Evolutionary conservation across 202 grass and related monocot genomes (phyloP).

Genomic region (Elaeis oleifera): DNA sequence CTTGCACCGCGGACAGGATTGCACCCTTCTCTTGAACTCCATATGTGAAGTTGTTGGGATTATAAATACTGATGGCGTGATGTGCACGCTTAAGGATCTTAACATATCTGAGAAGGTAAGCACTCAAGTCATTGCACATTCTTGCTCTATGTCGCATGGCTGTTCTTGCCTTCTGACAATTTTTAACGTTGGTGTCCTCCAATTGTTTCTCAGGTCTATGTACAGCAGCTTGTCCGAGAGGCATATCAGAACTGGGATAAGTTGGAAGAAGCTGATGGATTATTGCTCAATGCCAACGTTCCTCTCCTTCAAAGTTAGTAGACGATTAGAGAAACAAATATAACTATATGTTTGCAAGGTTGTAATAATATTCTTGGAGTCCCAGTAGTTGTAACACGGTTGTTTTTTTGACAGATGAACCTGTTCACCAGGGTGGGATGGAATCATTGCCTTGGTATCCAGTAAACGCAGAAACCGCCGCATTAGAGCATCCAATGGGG

Average conservation of each 20-base stretch:
- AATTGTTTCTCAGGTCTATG: constrained; percentile 1
- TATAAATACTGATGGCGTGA: background rate
- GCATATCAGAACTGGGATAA: constrained; percentile 14
- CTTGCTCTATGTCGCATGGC: background rate
- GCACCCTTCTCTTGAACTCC: constrained; percentile 2
- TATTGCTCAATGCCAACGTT: background rate
- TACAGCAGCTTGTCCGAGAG: background rate
- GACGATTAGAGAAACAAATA: too few species aligned
- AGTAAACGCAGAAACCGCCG: background rate
- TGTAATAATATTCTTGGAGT: too few species aligned
- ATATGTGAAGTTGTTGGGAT: constrained; percentile 10
- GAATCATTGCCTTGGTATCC: background rate
- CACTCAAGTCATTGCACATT: too few species aligned
- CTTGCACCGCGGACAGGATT: background rate
- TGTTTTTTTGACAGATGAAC: background rate
- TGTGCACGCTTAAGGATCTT: background rate
- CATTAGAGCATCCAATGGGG: background rate
- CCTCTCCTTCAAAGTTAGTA: too few species aligned
- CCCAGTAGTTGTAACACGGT: too few species aligned
- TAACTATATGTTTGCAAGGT: too few species aligned
- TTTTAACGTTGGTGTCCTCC: background rate
- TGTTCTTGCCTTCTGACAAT: background rate
- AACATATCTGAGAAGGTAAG: background rate
- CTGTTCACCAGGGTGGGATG: background rate
- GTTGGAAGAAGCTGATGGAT: background rate